Conservation (phyloP, 2,329 filamentous ascomycete species). For the Hymenoscyphus linearis region DNA sequence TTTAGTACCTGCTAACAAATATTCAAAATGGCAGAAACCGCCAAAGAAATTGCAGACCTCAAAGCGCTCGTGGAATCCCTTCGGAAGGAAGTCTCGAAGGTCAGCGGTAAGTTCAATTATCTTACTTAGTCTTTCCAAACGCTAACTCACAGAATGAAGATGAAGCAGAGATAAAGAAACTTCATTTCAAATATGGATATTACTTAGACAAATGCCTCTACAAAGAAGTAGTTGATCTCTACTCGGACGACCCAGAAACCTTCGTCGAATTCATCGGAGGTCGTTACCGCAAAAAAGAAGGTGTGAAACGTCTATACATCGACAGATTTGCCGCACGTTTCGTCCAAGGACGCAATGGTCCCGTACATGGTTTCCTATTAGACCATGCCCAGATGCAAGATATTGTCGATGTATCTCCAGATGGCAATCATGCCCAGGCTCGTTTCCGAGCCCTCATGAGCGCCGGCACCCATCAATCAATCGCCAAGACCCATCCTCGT, state of each 20-base stretch:
- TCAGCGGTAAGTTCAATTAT: slow-evolving; percentile 16
- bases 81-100: slow-evolving; percentile 18
- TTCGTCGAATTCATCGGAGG: slow-evolving; percentile 52
- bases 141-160: slow-evolving; percentile 33
- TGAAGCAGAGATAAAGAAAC: slow-evolving; percentile 49
- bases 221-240: slow-evolving; percentile 48
- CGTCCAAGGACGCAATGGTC: slow-evolving; percentile 49
- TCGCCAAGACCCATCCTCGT: slow-evolving; percentile 45
- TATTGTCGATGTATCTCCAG: slow-evolving; percentile 45
- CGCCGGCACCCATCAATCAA: slow-evolving; percentile 47
- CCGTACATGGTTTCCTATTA: slow-evolving; percentile 49
- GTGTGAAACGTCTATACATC: slow-evolving; percentile 47
- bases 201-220: slow-evolving; percentile 56
- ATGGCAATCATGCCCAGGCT: slow-evolving; percentile 43
- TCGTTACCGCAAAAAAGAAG: slow-evolving; percentile 46
- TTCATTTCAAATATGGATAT: slow-evolving; percentile 54
- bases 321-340: slow-evolving; percentile 46
- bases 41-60: slow-evolving; percentile 9
- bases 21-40: not conserved
- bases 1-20: not conserved
- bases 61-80: slow-evolving; percentile 16
- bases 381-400: slow-evolving; percentile 55
- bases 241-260: slow-evolving; percentile 46
- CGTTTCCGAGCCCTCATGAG: slow-evolving; percentile 52
- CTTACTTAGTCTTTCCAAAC: slow-evolving; percentile 24